Percentiles rank a stretch among this genome's conserved stretches.
Conservation (phyloP, 2,329 filamentous ascomycete genomes). For the Scytalidium sp. region DNA sequence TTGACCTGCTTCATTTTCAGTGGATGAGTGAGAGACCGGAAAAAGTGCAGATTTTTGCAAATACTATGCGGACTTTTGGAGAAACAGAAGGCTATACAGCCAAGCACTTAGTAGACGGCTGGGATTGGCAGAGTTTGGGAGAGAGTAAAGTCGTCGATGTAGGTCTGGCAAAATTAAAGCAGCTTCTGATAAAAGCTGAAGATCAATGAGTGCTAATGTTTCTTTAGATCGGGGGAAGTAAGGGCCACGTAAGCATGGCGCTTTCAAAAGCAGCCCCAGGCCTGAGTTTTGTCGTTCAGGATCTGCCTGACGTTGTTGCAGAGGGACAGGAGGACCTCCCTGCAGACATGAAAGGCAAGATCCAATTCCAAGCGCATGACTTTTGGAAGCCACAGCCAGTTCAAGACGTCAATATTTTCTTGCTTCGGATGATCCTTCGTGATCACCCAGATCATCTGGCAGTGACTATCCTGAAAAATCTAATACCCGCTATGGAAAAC, state of each 20-base stretch:
- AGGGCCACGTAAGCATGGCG: slow-evolving; percentile 17
- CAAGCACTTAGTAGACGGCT: no score
- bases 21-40: no score
- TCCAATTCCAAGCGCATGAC: slow-evolving; percentile 35
- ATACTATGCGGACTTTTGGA: no score
- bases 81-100: no score
- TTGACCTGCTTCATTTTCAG: no score
- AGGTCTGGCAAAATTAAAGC: no score
- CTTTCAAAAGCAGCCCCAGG: slow-evolving; percentile 16
- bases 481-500: slow-evolving; percentile 38
- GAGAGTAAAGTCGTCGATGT: no score
- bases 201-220: no score
- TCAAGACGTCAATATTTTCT: slow-evolving; percentile 43
- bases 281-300: slow-evolving; percentile 23
- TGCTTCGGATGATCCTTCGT: slow-evolving; percentile 45
- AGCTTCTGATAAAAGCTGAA: no score
- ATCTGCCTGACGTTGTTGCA: slow-evolving; percentile 34
- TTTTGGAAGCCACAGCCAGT: slow-evolving; percentile 42
- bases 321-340: slow-evolving; percentile 16
- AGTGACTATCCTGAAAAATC: slow-evolving; percentile 30
- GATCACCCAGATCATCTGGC: slow-evolving; percentile 41
- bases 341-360: slow-evolving; percentile 9
- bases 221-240: slow-evolving; percentile 22
- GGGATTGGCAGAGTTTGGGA: no score
- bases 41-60: no score